Evolutionary conservation across 768 basidiomycete genomes (phyloP).

Genomic region (Leucosporidium scottii): DNA sequence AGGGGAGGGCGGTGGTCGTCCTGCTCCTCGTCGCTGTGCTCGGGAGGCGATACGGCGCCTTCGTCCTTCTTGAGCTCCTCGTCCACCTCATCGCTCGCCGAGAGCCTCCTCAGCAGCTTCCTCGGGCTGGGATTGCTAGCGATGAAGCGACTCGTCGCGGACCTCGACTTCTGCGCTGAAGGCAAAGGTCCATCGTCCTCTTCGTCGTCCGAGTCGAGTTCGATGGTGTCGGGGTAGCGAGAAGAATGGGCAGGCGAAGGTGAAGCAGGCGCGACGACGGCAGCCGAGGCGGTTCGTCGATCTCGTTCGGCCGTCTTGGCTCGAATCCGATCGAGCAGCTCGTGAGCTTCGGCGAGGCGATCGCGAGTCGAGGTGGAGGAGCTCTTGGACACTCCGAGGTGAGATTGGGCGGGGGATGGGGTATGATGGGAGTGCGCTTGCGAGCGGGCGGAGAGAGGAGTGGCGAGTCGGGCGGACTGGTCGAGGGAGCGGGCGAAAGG

Average conservation of each 20-base stretch:
- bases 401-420: too few relatives aligned
- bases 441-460: not conserved
- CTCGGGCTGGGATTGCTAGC: constrained; percentile 47
- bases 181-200: not conserved
- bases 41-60: not conserved
- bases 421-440: too few relatives aligned
- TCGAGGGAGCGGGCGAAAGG: constrained; percentile 3
- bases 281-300: not conserved
- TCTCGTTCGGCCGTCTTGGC: not conserved
- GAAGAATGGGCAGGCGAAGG: too few relatives aligned
- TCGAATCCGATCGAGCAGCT: constrained; percentile 1
- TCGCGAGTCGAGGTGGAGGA: not conserved
- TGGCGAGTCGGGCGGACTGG: not conserved
- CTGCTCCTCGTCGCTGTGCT: not conserved
- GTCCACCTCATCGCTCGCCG: constrained; percentile 47
- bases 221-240: not conserved
- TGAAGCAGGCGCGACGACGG: not conserved
- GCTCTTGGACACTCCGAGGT: not conserved
- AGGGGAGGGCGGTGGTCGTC: constrained; percentile 9
- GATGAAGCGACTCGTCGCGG: not conserved
- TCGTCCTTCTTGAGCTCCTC: constrained; percentile 45
- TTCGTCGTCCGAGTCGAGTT: not conserved
- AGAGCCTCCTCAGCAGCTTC: constrained; percentile 44
- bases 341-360: constrained; percentile 1
- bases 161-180: too few relatives aligned